These are phyloP conservation scores for Biscogniauxia marginata DNA, from an alignment of 2,329 filamentous ascomycete genomes.

Conservation along the genomic window DNA sequence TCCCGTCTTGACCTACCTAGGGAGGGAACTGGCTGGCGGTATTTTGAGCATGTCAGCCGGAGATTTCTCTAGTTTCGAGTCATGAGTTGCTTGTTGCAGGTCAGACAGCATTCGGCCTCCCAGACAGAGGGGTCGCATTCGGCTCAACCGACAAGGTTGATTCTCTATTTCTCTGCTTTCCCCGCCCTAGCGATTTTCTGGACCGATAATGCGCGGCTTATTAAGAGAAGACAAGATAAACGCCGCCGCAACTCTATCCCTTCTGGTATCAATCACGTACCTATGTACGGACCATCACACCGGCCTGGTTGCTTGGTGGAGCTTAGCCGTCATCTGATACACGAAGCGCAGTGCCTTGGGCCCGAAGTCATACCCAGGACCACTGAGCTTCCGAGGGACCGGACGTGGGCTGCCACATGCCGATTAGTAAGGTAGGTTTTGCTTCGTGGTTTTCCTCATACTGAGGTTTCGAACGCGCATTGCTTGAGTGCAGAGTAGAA, in stretches of 20 bases:
- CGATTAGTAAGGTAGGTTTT: neutral
- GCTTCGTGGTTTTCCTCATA: neutral
- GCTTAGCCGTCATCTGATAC: slow-evolving; percentile 18
- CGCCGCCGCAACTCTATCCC: slow-evolving; percentile 11
- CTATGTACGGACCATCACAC: slow-evolving; percentile 18
- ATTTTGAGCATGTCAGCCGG: slow-evolving; percentile 1
- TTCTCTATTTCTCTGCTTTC: slow-evolving; percentile 11
- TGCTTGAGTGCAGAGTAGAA: neutral
- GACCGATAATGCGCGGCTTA: slow-evolving; percentile 16
- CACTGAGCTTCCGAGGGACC: neutral
- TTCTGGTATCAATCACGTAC: slow-evolving; percentile 17
- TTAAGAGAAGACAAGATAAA: slow-evolving; percentile 4
- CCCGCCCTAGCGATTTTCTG: slow-evolving; percentile 15
- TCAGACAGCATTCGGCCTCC: slow-evolving; percentile 14
- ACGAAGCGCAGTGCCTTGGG: neutral
- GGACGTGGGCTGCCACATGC: neutral
- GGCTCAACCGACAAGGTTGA: slow-evolving; percentile 13
- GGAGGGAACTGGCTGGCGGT: slow-evolving; percentile 8
- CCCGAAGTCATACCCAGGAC: neutral
- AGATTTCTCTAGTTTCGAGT: slow-evolving; percentile 10
- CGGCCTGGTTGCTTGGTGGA: slow-evolving; percentile 11
- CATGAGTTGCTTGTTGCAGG: slow-evolving; percentile 11
- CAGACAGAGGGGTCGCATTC: slow-evolving; percentile 19
- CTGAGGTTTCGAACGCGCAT: neutral
- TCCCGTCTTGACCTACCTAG: slow-evolving; percentile 13